These are phyloP conservation scores for Phytophthora pluvialis DNA, from an alignment of 352 stramenopile species.

Conservation along the genomic window DNA sequence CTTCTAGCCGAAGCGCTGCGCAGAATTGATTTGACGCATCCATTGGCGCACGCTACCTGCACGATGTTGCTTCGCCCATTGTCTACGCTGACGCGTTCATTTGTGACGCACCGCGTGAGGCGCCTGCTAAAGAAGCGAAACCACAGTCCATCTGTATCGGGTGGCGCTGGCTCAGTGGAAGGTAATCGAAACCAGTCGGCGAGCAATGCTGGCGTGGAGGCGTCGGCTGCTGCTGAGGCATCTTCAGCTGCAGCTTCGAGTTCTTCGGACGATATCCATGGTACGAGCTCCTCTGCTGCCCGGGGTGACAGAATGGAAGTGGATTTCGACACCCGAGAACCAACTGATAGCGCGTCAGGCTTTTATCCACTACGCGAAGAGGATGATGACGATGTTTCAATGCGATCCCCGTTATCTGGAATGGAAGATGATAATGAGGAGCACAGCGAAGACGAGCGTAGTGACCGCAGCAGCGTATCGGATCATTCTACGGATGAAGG, in stretches of 20 bases:
- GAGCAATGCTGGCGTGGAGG: background rate
- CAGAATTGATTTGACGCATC: conserved; percentile 81
- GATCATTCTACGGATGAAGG: conserved; percentile 58
- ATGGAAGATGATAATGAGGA: conserved; percentile 47
- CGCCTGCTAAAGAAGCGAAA: conserved; percentile 72
- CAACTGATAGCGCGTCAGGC: conserved; percentile 4
- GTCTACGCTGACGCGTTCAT: conserved; percentile 79
- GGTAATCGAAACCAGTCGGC: background rate
- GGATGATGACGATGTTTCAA: conserved; percentile 67
- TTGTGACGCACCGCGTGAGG: conserved; percentile 76
- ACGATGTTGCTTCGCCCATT: conserved; percentile 84
- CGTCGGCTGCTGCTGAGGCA: background rate
- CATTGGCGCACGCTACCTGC: conserved; percentile 75
- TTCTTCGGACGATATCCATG: conserved; percentile 5
- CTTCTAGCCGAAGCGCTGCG: conserved; percentile 77
- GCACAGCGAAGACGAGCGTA: conserved; percentile 60
- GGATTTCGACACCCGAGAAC: conserved; percentile 12
- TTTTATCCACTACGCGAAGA: conserved; percentile 39
- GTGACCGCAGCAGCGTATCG: conserved; percentile 67
- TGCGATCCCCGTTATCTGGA: conserved; percentile 60
- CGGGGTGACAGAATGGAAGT: conserved; percentile 29
- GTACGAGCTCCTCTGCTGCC: background rate
- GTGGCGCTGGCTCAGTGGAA: conserved; percentile 1
- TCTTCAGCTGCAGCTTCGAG: conserved; percentile 2
- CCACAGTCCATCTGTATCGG: conserved; percentile 7